A percentile compares a stretch with the other conserved stretches of the same genome.
Evolutionary conservation across 441 rosid genomes (phyloP).

Genomic region (Populus trichocarpa): DNA sequence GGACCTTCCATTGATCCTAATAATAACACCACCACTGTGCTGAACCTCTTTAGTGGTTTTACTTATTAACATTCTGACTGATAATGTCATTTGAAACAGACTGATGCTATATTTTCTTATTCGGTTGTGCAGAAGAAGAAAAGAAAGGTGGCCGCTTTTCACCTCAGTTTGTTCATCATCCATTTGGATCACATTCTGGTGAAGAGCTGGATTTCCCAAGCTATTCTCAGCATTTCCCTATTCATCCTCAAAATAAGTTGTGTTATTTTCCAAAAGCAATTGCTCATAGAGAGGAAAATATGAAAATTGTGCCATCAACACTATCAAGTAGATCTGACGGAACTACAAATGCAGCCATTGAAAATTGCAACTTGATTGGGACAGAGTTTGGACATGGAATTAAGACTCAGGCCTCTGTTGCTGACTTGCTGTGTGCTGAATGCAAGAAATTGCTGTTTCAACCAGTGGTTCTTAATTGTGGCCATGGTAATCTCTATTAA

Average conservation of each 20-base stretch:
- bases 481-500: conserved; percentile 25
- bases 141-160: conserved; percentile 16
- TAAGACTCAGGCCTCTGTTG: conserved; percentile 11
- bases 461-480: conserved; percentile 1
- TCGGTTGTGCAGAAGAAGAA: conserved; percentile 27
- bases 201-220: conserved; percentile 10
- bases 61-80: background rate
- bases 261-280: conserved; percentile 12
- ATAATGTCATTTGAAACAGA: background rate
- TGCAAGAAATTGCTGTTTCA: conserved; percentile 29
- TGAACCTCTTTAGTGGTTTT: background rate
- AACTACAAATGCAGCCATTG: conserved; percentile 8
- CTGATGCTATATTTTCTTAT: conserved; percentile 2
- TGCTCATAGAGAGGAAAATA: conserved; percentile 6
- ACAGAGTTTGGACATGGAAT: conserved; percentile 10
- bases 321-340: conserved; percentile 14
- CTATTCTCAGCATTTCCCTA: conserved; percentile 3
- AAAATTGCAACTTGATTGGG: conserved; percentile 12
- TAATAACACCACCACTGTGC: background rate
- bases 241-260: conserved; percentile 4
- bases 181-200: conserved; percentile 1
- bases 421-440: conserved; percentile 28
- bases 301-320: background rate
- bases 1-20: background rate
- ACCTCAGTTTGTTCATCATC: conserved; percentile 10